Percentiles rank a stretch among this genome's conserved stretches.
Evolutionary conservation across 1,284 basidiomycete species (phyloP).

Genomic region (Wallemia mellicola): DNA sequence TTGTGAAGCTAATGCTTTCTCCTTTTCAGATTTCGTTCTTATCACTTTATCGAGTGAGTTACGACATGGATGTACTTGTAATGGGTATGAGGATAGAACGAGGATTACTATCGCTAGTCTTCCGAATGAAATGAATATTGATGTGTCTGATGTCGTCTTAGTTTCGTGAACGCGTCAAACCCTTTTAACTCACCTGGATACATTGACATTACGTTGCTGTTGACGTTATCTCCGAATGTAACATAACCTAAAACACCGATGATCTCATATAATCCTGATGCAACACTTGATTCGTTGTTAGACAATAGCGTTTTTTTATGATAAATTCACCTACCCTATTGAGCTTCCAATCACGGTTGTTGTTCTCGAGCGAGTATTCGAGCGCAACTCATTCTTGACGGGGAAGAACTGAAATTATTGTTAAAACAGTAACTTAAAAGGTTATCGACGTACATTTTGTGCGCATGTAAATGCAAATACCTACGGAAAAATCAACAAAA

Average conservation of each 20-base stretch:
- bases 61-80: conserved; percentile 79
- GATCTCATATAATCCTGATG: neutral
- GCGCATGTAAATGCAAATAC: conserved; percentile 21
- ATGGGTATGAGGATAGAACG: conserved; percentile 66
- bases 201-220: conserved; percentile 53
- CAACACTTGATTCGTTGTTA: too few relatives aligned
- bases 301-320: too few relatives aligned
- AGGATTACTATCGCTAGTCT: conserved; percentile 75
- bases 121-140: conserved; percentile 68
- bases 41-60: conserved; percentile 78
- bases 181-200: neutral
- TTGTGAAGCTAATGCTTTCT: conserved; percentile 2
- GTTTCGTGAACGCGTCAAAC: neutral
- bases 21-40: neutral
- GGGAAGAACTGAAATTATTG: conserved; percentile 42
- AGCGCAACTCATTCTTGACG: conserved; percentile 67
- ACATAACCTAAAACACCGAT: conserved; percentile 50
- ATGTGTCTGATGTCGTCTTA: conserved; percentile 38
- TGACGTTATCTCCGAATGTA: conserved; percentile 74
- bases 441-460: conserved; percentile 50
- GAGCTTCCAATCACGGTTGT: conserved; percentile 60
- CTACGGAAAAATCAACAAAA: neutral
- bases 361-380: conserved; percentile 51
- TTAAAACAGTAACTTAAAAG: too few relatives aligned
- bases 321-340: conserved; percentile 30